A percentile compares a stretch with the other conserved stretches of the same genome.
These are phyloP conservation scores for Aspergillus kassunensis DNA, from an alignment of 495 filamentous ascomycete genomes.

Conservation along the genomic window DNA sequence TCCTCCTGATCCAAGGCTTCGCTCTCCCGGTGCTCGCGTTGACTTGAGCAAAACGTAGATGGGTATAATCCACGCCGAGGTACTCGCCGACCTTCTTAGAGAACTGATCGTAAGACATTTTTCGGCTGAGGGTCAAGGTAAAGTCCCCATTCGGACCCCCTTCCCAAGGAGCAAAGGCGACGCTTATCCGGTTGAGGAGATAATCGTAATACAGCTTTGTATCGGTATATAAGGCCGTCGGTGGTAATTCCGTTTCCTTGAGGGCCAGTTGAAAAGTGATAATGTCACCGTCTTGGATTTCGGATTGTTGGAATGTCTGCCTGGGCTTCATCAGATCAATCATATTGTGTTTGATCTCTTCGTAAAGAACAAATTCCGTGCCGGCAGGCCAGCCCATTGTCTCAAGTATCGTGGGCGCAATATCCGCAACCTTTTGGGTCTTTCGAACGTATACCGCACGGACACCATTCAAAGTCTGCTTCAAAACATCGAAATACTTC, in stretches of 20 bases:
- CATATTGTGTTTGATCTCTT: slow-evolving; percentile 98
- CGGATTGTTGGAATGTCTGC: slow-evolving; percentile 78
- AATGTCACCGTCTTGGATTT: slow-evolving; percentile 97
- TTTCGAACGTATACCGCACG: slow-evolving; percentile 82
- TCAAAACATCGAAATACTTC: slow-evolving; percentile 80
- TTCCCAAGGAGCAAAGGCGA: slow-evolving; percentile 48
- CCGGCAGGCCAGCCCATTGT: slow-evolving; percentile 81
- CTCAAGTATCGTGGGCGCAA: slow-evolving; percentile 74
- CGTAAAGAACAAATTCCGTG: slow-evolving; percentile 66
- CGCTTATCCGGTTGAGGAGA: slow-evolving; percentile 72
- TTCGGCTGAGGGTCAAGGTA: slow-evolving; percentile 70
- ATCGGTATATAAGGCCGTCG: slow-evolving; percentile 52
- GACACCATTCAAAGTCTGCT: slow-evolving; percentile 69
- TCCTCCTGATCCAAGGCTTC: slow-evolving; percentile 71
- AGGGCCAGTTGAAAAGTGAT: slow-evolving; percentile 79
- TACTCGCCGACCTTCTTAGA: slow-evolving; percentile 81
- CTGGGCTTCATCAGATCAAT: slow-evolving; percentile 93
- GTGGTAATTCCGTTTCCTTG: slow-evolving; percentile 56
- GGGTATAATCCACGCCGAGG: slow-evolving; percentile 72
- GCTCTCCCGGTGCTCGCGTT: slow-evolving; percentile 68
- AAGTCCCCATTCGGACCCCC: slow-evolving; percentile 53
- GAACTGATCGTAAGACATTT: slow-evolving; percentile 87
- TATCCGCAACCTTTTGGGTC: slow-evolving; percentile 79
- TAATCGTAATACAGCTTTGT: slow-evolving; percentile 89
- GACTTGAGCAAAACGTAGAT: slow-evolving; percentile 85